Conservation (phyloP, 495 filamentous ascomycete genomes). For the Aspergillus funiculosus region DNA sequence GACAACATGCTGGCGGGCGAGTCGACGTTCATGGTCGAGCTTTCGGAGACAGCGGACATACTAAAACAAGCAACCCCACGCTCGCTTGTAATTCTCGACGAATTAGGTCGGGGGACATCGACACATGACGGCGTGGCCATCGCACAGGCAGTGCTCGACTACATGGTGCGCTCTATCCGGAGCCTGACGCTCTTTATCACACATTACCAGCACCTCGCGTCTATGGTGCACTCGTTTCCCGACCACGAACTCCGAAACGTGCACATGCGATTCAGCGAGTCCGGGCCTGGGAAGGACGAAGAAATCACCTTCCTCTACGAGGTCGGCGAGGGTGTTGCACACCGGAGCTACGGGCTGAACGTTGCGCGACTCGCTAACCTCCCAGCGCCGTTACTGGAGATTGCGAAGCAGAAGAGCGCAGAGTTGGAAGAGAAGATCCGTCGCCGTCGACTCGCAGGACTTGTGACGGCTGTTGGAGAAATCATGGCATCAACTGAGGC, state of each 20-base stretch:
- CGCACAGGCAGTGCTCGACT: slow-evolving; percentile 81
- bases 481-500: slow-evolving; percentile 30
- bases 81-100: slow-evolving; percentile 86
- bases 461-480: slow-evolving; percentile 34
- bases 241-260: slow-evolving; percentile 62
- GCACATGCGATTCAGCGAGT: slow-evolving; percentile 76
- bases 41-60: slow-evolving; percentile 86
- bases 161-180: slow-evolving; percentile 66
- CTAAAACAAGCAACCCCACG: slow-evolving; percentile 78
- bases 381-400: slow-evolving; percentile 65
- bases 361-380: slow-evolving; percentile 84
- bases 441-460: slow-evolving; percentile 47
- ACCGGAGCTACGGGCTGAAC: slow-evolving; percentile 90
- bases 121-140: slow-evolving; percentile 97
- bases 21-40: slow-evolving; percentile 96
- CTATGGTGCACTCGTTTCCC: slow-evolving; percentile 60
- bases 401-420: slow-evolving; percentile 70
- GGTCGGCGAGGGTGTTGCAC: slow-evolving; percentile 81
- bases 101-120: slow-evolving; percentile 84
- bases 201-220: slow-evolving; percentile 83
- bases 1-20: slow-evolving; percentile 97
- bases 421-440: slow-evolving; percentile 73
- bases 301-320: slow-evolving; percentile 80
- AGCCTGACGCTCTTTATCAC: slow-evolving; percentile 92
- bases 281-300: slow-evolving; percentile 32